Conservation (phyloP, 257 asterid species). For the Fraxinus anomala region DNA sequence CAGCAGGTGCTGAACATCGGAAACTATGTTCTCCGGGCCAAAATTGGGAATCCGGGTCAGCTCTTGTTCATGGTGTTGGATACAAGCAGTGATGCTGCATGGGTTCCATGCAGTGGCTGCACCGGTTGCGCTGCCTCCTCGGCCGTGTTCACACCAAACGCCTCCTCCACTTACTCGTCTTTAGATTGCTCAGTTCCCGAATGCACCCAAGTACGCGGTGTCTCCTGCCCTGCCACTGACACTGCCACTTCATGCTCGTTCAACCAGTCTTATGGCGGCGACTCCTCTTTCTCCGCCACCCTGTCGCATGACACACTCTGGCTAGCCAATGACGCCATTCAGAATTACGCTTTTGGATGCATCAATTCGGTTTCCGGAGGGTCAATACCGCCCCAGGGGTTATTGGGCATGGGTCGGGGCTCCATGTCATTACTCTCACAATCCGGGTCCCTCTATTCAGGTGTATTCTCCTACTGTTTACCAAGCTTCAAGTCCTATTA, state of each 20-base stretch:
- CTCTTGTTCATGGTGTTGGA: slow-evolving; percentile 86
- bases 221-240: slow-evolving; percentile 56
- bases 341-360: slow-evolving; percentile 81
- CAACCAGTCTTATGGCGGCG: slow-evolving; percentile 77
- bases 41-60: slow-evolving; percentile 82
- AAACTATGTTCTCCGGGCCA: slow-evolving; percentile 71
- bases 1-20: slow-evolving; percentile 58
- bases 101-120: slow-evolving; percentile 92
- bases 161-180: slow-evolving; percentile 59
- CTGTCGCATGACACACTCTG: slow-evolving; percentile 68
- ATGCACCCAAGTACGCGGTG: slow-evolving; percentile 65
- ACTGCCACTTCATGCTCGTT: slow-evolving; percentile 56
- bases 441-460: slow-evolving; percentile 64
- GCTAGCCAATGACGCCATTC: slow-evolving; percentile 53
- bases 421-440: slow-evolving; percentile 74
- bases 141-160: slow-evolving; percentile 49
- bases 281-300: slow-evolving; percentile 62
- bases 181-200: slow-evolving; percentile 70
- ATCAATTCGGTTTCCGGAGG: slow-evolving; percentile 54
- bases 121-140: slow-evolving; percentile 54
- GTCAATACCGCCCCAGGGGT: slow-evolving; percentile 81
- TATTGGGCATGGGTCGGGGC: slow-evolving; percentile 87
- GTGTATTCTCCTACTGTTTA: slow-evolving; percentile 74
- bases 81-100: slow-evolving; percentile 79
- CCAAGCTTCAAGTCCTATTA: slow-evolving; percentile 84